Evolutionary conservation across 2,329 filamentous ascomycete species (phyloP).

Genomic region (Botrytis medusae): DNA sequence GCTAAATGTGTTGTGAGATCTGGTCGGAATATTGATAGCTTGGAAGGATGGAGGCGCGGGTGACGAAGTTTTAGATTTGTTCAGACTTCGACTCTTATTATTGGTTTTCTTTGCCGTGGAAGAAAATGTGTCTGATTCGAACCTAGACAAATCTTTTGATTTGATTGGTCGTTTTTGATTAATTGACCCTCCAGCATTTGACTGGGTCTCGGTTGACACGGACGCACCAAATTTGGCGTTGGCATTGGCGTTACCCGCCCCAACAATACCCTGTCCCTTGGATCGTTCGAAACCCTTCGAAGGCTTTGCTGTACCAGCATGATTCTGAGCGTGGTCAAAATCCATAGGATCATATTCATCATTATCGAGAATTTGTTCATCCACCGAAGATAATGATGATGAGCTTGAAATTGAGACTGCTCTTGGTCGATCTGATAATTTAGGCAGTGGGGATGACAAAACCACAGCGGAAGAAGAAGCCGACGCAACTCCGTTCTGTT

Average conservation of each 20-base stretch:
- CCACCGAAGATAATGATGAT: slow-evolving; percentile 43
- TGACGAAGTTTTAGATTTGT: slow-evolving; percentile 24
- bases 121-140: slow-evolving; percentile 36
- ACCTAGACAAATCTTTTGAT: slow-evolving; percentile 28
- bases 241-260: slow-evolving; percentile 25
- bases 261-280: slow-evolving; percentile 18
- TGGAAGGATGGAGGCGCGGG: slow-evolving; percentile 26
- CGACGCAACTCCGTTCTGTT: slow-evolving; percentile 19
- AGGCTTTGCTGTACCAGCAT: slow-evolving; percentile 20
- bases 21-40: slow-evolving; percentile 24
- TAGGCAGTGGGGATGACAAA: slow-evolving; percentile 16
- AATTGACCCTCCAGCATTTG: slow-evolving; percentile 22
- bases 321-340: slow-evolving; percentile 20
- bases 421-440: slow-evolving; percentile 24
- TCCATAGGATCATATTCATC: slow-evolving; percentile 22
- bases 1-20: slow-evolving; percentile 19
- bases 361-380: slow-evolving; percentile 35
- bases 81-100: slow-evolving; percentile 19
- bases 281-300: slow-evolving; percentile 12
- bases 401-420: slow-evolving; percentile 38
- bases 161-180: slow-evolving; percentile 34
- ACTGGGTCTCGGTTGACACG: slow-evolving; percentile 34
- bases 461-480: background rate
- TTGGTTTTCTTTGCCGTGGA: slow-evolving; percentile 25
- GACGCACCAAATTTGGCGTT: slow-evolving; percentile 32